Evolutionary conservation across 805 yeast species (phyloP), one percentile per base, ranked within the genome.

Genomic region (Geotrichum ghanense): DNA sequence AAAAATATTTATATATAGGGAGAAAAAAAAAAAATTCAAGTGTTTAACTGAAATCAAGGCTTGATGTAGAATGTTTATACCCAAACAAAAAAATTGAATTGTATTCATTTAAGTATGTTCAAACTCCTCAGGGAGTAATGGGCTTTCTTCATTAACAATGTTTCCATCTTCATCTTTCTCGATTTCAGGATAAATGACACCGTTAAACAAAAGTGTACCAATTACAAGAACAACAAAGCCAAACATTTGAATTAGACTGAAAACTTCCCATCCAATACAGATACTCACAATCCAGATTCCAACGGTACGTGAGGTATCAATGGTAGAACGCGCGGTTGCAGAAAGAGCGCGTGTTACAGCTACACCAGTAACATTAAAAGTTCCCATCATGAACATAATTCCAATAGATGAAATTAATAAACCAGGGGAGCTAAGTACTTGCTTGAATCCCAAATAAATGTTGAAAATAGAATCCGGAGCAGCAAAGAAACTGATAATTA

Each of bases 241-340:
- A 17, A 73, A 23, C 19, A 78, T 64, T 60, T 84, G 94, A 45
- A 80, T 61, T n/a, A 65, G 55, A 19, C 70, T 69, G 64, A 83
- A 84, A 1, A 69, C 55, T 61, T 84, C 92, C 94, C 92, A 84
- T 2, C 90, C 92, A 51, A 83, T 56, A 20, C 62, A 45, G 44
- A 84, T 65, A 0, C 92, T 84, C 6, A 81, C 73, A 1, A 79
- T 34, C 94, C 94, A 84, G 16, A 84, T 89, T 22, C 81, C 62
- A 21, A 83, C 63, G 0, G 92, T 83, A 52, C 94, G 71, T 49
- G 83, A 79, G 0, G 88, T 79, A 57, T 84, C 94, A 44, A 84
- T 74, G 1, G 92, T 84, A 20, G 87, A 78, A 57, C 92, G 70
- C 1, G 89, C 72, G 1, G 94, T 83, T 26, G 94, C 92, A 45